phyloP scores from a whole-genome alignment of 768 basidiomycete species.

The Boletus edulis region DNA sequence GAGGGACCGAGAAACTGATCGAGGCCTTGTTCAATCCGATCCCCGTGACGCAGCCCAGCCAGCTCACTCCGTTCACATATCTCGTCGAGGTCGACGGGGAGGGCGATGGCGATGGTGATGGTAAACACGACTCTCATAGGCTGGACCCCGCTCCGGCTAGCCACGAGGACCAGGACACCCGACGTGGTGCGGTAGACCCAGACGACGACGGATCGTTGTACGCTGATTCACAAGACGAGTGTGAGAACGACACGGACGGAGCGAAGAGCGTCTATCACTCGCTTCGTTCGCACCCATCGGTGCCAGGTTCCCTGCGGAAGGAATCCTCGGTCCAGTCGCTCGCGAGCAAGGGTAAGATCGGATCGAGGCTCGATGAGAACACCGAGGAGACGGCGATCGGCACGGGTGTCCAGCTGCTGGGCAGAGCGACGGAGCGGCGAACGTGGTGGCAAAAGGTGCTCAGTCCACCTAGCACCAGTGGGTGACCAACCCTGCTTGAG shows the following conservation, averaged over 20 bases:
- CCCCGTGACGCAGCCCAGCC: slow-evolving; percentile 34
- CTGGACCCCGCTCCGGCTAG: not conserved
- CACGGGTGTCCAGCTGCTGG: not conserved
- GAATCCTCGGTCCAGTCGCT: slow-evolving; percentile 20
- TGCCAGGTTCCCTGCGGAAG: slow-evolving; percentile 22
- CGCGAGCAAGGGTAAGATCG: slow-evolving; percentile 3
- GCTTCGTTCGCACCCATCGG: slow-evolving; percentile 24
- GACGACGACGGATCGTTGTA: slow-evolving; percentile 24
- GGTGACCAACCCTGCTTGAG: not conserved
- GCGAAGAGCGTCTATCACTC: slow-evolving; percentile 31
- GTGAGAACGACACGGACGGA: slow-evolving; percentile 2
- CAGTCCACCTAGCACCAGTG: slow-evolving; percentile 7
- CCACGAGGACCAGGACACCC: not conserved
- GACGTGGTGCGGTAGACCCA: not conserved
- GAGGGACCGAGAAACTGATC: slow-evolving; percentile 70
- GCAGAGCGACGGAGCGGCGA: slow-evolving; percentile 19
- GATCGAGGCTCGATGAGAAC: not conserved
- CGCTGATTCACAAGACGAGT: slow-evolving; percentile 17
- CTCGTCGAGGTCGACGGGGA: slow-evolving; percentile 30
- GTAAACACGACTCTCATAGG: slow-evolving; percentile 2
- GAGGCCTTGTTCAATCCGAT: slow-evolving; percentile 79
- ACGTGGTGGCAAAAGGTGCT: slow-evolving; percentile 34
- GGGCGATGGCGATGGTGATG: slow-evolving; percentile 12
- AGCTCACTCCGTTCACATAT: slow-evolving; percentile 37
- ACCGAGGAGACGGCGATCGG: not conserved